Base-by-base conservation (phyloP, 768 basidiomycete genomes). In the Sporobolomyces pararoseus region DNA sequence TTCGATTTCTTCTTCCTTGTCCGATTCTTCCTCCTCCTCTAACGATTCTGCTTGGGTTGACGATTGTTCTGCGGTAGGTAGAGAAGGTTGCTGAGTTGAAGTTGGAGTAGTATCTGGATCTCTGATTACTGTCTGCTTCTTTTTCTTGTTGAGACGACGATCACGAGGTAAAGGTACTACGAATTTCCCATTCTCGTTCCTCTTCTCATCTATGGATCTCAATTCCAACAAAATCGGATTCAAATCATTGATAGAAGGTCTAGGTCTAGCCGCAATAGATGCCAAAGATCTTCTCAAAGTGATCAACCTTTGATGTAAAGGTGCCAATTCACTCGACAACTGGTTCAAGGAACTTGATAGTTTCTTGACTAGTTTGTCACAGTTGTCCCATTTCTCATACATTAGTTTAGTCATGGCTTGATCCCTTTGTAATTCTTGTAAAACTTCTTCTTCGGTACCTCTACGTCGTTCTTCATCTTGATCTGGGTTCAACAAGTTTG, bases 151-250 rank as follows among this genome's bases (percentile, higher is more conserved):
- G 31, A 27, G 42, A 34, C 32, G 55, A 23, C 35, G 53, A 55
- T 23, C 32, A 32, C 5, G 55, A 14, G 21, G 55, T 35, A 31
- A 9, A 37, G 55, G 27, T 10, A 71, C 63, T 54, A 58, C 64
- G 32, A 74, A 74, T 29, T 70, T 74, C 52, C 69, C 69, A 23
- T 37, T 32, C 14, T 34, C 29, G 34, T 37, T 55, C 17, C 68
- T 42, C 63, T 51, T 88, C 82, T 74, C 73, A 23, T 99, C 96
- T 75, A 99, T 95, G 81, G 89, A 90, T 65, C 95, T 85, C 63
- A 99, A 84, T 77, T 98, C 96, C 79, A 96, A 92, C 66, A 89
- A 85, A 53, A 97, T 80, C 51, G 90, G 88, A 80, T 94, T 93
- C 66, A 95, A 84, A 79, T 96, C 59, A 4, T 42, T 32, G 29